Percentiles rank a stretch among this genome's conserved stretches.
These are phyloP conservation scores for Periconia sp. DNA, from an alignment of 2,329 filamentous ascomycete genomes.

Conservation along the genomic window DNA sequence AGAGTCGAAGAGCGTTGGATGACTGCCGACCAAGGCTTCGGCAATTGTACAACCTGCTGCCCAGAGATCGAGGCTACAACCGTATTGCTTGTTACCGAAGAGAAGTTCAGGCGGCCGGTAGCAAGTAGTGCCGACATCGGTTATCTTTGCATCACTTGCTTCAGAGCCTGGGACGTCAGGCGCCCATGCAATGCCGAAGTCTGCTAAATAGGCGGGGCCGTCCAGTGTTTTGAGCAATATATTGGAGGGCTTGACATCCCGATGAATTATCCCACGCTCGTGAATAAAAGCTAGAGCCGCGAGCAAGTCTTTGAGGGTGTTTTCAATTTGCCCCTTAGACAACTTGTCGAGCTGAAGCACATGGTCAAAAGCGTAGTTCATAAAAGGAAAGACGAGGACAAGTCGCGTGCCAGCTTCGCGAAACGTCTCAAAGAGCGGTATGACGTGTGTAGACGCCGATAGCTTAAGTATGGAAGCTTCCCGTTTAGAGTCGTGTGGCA, in stretches of 20 bases:
- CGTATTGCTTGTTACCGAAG: slow-evolving; percentile 81
- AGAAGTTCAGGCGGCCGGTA: slow-evolving; percentile 91
- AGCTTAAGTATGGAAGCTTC: slow-evolving; percentile 76
- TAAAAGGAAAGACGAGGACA: slow-evolving; percentile 84
- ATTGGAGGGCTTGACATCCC: slow-evolving; percentile 93
- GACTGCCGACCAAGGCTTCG: slow-evolving; percentile 66
- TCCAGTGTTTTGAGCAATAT: slow-evolving; percentile 72
- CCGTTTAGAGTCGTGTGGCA: slow-evolving; percentile 81
- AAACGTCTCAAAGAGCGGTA: slow-evolving; percentile 77
- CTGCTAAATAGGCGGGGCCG: slow-evolving; percentile 79
- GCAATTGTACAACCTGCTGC: slow-evolving; percentile 82
- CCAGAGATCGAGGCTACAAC: slow-evolving; percentile 83
- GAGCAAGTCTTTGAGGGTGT: slow-evolving; percentile 72
- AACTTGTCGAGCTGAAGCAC: slow-evolving; percentile 62
- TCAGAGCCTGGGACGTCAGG: slow-evolving; percentile 66
- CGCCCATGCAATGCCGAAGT: slow-evolving; percentile 93
- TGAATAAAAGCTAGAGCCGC: slow-evolving; percentile 75
- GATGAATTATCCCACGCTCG: slow-evolving; percentile 78
- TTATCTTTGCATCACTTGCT: slow-evolving; percentile 71
- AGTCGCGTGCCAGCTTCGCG: slow-evolving; percentile 71
- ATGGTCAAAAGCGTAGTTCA: slow-evolving; percentile 74
- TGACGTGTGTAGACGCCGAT: slow-evolving; percentile 63
- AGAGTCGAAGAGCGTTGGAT: slow-evolving; percentile 78
- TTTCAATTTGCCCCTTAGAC: slow-evolving; percentile 46
- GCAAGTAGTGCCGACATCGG: slow-evolving; percentile 90